phyloP scores from a whole-genome alignment of 768 basidiomycete species.

The Tephrocybe sp. region DNA sequence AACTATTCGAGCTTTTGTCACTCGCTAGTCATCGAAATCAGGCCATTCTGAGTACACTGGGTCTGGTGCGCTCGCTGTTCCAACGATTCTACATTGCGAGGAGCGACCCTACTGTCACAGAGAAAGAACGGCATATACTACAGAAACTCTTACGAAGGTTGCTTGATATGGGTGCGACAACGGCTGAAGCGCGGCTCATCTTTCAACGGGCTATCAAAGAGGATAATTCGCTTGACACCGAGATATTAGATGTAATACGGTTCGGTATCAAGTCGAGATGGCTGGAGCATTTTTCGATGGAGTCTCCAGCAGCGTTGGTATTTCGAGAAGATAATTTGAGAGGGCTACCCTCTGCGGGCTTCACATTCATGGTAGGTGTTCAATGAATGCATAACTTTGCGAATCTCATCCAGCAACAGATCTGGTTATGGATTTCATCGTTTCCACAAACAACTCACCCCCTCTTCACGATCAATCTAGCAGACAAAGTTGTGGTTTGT shows the following conservation, averaged over 20 bases:
- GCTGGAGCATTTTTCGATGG: conserved; percentile 76
- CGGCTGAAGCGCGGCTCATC: conserved; percentile 58
- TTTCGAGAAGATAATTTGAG: conserved; percentile 45
- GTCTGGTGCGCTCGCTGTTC: conserved; percentile 53
- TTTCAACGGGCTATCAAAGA: conserved; percentile 54
- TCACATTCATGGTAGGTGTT: conserved; percentile 65
- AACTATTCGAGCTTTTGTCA: conserved; percentile 61
- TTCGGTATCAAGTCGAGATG: conserved; percentile 72
- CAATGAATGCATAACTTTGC: background rate
- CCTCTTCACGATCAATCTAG: conserved; percentile 35
- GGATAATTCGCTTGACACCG: conserved; percentile 52
- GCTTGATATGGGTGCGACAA: conserved; percentile 72
- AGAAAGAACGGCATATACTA: conserved; percentile 52
- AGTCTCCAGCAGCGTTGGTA: conserved; percentile 49
- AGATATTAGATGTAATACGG: conserved; percentile 69
- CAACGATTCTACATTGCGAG: conserved; percentile 36
- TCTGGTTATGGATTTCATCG: conserved; percentile 47
- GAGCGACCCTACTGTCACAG: conserved; percentile 22
- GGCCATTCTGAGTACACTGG: conserved; percentile 58
- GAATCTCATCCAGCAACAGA: conserved; percentile 24
- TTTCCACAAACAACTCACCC: conserved; percentile 32
- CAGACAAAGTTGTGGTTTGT: conserved; percentile 32
- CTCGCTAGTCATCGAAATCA: conserved; percentile 66
- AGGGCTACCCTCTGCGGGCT: conserved; percentile 57
- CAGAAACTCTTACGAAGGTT: conserved; percentile 65